phyloP scores from a whole-genome alignment of 768 basidiomycete genomes.

The Auricularia sp. region DNA sequence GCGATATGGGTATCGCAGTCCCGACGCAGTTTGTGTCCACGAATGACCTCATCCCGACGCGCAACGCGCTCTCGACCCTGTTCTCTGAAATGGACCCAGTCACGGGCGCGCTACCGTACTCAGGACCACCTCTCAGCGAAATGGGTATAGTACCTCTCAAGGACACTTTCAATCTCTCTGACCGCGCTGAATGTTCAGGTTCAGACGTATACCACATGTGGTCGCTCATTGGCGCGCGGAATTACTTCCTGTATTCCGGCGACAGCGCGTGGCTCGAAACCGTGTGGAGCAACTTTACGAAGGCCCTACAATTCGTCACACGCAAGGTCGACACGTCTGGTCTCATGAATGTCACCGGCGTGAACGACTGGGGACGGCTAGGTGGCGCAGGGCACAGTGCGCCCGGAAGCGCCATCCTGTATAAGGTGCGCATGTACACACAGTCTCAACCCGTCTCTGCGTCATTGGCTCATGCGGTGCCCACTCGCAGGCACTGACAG shows the following conservation, averaged over 20 bases:
- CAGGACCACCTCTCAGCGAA: not conserved
- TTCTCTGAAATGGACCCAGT: not conserved
- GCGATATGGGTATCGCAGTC: slow-evolving; percentile 53
- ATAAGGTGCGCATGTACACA: slow-evolving; percentile 23
- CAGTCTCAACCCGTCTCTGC: too few relatives aligned
- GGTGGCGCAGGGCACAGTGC: slow-evolving; percentile 47
- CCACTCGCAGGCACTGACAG: slow-evolving; percentile 33
- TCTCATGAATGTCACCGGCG: slow-evolving; percentile 45
- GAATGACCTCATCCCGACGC: slow-evolving; percentile 44
- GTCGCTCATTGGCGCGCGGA: slow-evolving; percentile 50
- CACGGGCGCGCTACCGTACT: slow-evolving; percentile 31
- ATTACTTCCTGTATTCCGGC: slow-evolving; percentile 47
- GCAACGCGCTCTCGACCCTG: slow-evolving; percentile 15
- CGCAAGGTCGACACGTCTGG: slow-evolving; percentile 35
- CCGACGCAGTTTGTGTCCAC: slow-evolving; percentile 54
- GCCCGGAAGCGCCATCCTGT: slow-evolving; percentile 45
- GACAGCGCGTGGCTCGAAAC: slow-evolving; percentile 37
- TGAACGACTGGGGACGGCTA: slow-evolving; percentile 46
- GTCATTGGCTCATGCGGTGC: too few relatives aligned
- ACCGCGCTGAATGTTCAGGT: not conserved
- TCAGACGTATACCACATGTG: slow-evolving; percentile 47
- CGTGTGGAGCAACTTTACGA: slow-evolving; percentile 25
- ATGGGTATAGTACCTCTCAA: too few relatives aligned
- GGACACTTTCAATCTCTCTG: too few relatives aligned
- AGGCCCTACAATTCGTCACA: not conserved